phyloP scores from a whole-genome alignment of 2,329 filamentous ascomycete genomes.

The Diaporthe ilicicola region DNA sequence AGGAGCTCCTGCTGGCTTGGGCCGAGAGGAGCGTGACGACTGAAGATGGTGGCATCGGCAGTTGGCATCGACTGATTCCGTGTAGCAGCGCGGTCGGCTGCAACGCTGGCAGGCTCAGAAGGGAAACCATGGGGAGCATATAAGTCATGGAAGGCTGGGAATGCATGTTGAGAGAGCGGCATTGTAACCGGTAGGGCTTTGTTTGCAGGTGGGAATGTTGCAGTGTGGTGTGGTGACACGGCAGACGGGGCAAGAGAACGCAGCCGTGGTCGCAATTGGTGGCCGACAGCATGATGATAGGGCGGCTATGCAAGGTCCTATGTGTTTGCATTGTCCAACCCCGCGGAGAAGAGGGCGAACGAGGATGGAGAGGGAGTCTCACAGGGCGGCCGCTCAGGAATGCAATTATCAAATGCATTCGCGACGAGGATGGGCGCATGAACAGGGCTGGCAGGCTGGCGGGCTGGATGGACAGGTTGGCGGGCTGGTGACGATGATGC shows the following conservation, averaged over 20 bases:
- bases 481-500: background rate
- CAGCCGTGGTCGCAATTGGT: conserved; percentile 8
- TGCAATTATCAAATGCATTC: conserved; percentile 9
- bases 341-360: conserved; percentile 2
- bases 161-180: conserved; percentile 10
- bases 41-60: conserved; percentile 17
- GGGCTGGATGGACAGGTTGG: background rate
- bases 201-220: background rate
- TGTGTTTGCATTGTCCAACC: conserved; percentile 7
- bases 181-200: conserved; percentile 15
- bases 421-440: background rate
- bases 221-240: conserved; percentile 2
- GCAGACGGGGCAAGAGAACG: conserved; percentile 3
- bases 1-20: background rate
- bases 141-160: background rate
- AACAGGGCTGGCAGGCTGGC: background rate
- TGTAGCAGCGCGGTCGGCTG: background rate
- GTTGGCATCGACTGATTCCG: conserved; percentile 13
- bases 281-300: background rate
- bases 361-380: conserved; percentile 2
- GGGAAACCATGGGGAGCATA: background rate
- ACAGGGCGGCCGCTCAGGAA: conserved; percentile 22
- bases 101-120: conserved; percentile 20
- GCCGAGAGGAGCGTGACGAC: conserved; percentile 7
- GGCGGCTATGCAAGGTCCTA: conserved; percentile 23